Base-by-base conservation (phyloP, 208 protist genomes). In the Naegleria fowleri region DNA sequence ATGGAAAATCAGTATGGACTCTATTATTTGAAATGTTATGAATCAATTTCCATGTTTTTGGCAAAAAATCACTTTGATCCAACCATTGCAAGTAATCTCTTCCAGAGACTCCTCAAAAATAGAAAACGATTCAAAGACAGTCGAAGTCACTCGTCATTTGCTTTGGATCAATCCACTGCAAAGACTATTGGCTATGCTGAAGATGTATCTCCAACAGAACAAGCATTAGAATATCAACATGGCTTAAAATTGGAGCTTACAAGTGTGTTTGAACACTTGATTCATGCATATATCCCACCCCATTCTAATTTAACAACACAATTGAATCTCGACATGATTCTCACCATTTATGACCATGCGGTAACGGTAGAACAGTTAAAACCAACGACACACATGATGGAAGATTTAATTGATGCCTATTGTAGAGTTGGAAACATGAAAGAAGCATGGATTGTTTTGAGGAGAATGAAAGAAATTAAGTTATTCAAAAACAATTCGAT, bases 11-110 rank as follows among this genome's bases (percentile, higher is more conserved):
- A 79, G 6, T 36, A 79, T 79, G 29, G 29, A 6, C 16, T 79
- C 29, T 79, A 36, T 33, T 79, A 79, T 79, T 79, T 79, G 29
- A 79, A 79, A 79, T 79, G 67, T 79, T 79, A 79, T 79, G 67
- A 79, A 15, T 79, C 67, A 5, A 79, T 79, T 36, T 29, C 67
- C 7, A 19, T 36, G 6, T 79, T 36, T 79, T 33, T 79, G n/a
- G 11, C 55, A 3, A n/a, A n/a, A 15, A 36, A 25, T 79, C 9
- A 36, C n/a, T 79, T 36, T 79, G 25, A 79, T 36, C 67, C 67
- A 36, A 7, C 5, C 6, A 33, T 33, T 1, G 67, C 29, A 36
- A 79, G n/a, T 5, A 9, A 25, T 36, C 9, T 79, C 0, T 79
- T 36, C 9, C 67, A 36, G 6, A 79, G 67, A 33, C n/a, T 79